Evolutionary conservation across 2,329 filamentous ascomycete species (phyloP).

Genomic region (Diaporthe ilicicola): DNA sequence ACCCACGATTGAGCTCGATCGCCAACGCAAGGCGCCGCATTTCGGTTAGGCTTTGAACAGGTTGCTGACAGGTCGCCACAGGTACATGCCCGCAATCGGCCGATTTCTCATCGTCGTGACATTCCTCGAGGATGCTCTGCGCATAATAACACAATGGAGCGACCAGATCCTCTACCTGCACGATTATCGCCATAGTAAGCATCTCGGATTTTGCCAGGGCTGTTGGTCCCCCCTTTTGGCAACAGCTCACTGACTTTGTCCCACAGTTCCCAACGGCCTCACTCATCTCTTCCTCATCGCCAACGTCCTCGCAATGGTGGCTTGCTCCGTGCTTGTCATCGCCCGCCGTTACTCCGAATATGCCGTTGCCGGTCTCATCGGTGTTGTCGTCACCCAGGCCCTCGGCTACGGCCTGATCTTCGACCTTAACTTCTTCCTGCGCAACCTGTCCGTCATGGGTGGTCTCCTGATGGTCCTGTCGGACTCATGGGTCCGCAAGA

Average conservation of each 20-base stretch:
- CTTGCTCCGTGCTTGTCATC: constrained; percentile 87
- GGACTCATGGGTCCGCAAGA: constrained; percentile 98
- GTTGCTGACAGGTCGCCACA: constrained; percentile 51
- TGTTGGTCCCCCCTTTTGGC: constrained; percentile 31
- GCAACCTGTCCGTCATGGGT: constrained; percentile 96
- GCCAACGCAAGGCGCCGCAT: background rate
- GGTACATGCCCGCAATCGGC: constrained; percentile 93
- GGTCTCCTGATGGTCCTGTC: constrained; percentile 97
- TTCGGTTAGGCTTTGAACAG: background rate
- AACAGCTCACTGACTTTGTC: constrained; percentile 14
- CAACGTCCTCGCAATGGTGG: constrained; percentile 89
- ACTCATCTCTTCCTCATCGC: constrained; percentile 92
- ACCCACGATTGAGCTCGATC: background rate
- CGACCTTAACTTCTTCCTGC: constrained; percentile 99
- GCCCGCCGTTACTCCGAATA: constrained; percentile 91
- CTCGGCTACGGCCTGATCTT: constrained; percentile 98
- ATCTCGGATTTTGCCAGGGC: constrained; percentile 30
- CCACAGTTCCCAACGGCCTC: constrained; percentile 81
- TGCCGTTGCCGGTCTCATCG: constrained; percentile 89
- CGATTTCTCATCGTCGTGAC: constrained; percentile 98
- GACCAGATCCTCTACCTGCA: constrained; percentile 94
- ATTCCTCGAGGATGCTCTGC: constrained; percentile 94
- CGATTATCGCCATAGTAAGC: constrained; percentile 91
- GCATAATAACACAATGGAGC: constrained; percentile 97
- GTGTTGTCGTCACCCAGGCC: constrained; percentile 90